These are phyloP conservation scores for Apiotrichum veenhuisii DNA, from an alignment of 1,284 basidiomycete genomes.

Conservation along the genomic window DNA sequence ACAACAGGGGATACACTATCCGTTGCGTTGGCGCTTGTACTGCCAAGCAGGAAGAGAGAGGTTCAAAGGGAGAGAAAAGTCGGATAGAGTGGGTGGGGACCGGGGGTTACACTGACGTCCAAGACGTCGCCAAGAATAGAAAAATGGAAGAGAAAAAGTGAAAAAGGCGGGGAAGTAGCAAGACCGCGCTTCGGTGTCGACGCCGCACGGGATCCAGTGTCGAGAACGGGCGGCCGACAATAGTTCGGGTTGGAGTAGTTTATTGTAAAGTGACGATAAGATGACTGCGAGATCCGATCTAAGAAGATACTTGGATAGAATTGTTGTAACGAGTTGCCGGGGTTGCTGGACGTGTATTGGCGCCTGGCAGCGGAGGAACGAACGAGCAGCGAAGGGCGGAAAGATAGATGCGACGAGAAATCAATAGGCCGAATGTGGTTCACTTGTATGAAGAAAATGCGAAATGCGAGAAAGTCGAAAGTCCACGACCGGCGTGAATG, in stretches of 20 bases:
- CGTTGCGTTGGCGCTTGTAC: not conserved
- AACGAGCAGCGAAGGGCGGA: no score
- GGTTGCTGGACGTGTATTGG: not conserved
- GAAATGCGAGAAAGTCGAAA: not conserved
- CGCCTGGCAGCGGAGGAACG: not conserved
- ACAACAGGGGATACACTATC: not conserved
- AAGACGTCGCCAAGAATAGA: no score
- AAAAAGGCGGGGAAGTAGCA: not conserved
- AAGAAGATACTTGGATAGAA: not conserved
- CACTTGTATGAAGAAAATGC: not conserved
- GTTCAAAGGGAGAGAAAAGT: not conserved
- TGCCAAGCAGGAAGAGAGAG: not conserved
- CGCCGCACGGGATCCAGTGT: no score
- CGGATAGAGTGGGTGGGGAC: not conserved
- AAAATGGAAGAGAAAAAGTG: not conserved
- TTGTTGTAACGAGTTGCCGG: not conserved
- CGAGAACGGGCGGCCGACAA: not conserved
- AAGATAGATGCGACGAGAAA: not conserved
- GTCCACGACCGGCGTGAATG: not conserved
- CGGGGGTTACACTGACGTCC: not conserved
- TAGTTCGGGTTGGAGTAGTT: not conserved
- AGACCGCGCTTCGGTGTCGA: no score
- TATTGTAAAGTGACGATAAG: not conserved
- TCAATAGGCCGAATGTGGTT: not conserved
- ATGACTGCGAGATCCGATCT: not conserved